Base-by-base conservation (phyloP, 2,329 filamentous ascomycete species). In the Chaetomium sp. region DNA sequence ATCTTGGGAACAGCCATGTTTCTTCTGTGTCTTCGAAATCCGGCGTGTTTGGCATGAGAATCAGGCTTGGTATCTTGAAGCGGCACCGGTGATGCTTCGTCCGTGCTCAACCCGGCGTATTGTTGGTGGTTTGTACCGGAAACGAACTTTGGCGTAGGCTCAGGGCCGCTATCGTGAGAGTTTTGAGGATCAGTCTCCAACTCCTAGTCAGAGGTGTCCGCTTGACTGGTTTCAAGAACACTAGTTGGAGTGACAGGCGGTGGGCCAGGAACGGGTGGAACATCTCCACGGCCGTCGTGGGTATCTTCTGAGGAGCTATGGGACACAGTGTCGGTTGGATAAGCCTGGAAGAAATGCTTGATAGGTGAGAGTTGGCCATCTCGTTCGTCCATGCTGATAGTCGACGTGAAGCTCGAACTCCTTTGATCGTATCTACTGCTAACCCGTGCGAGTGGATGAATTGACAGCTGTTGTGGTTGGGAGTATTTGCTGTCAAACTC, bases 401-500 rank as follows among this genome's bases (percentile, higher is more conserved):
- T n/a, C 21, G 31, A 25, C 2, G 56, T 21, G 4, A 51, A 6
- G 8, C 29, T 53, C 12, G 47, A 51, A 1, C 27, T 2, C 21
- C 29, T 27, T 57, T 21, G 55, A 45, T 8, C 33, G 33, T 35
- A 35, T 35, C 33, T 8, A 23, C 45, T 47, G 6, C 45, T n/a
- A 12, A n/a, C n/a, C 21, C n/a, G 45, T 47, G n/a, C 19, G 7
- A 19, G 19, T 12, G 23, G 19, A 4, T 23, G n/a, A 21, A 3
- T 10, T 21, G 21, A 8, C n/a, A 2, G n/a, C 23, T n/a, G 8
- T 21, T 47, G 45, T 47, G 19, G n/a, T 6, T 23, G 45, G n/a
- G n/a, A 4, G n/a, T 47, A 23, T 4, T 10, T 78, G 61, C 79
- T 82, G n/a, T 81, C 78, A 35, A 80, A 83, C 21, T 80, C 81